phyloP scores from a whole-genome alignment of 768 basidiomycete species.

The Termitomyces bulborhizus region DNA sequence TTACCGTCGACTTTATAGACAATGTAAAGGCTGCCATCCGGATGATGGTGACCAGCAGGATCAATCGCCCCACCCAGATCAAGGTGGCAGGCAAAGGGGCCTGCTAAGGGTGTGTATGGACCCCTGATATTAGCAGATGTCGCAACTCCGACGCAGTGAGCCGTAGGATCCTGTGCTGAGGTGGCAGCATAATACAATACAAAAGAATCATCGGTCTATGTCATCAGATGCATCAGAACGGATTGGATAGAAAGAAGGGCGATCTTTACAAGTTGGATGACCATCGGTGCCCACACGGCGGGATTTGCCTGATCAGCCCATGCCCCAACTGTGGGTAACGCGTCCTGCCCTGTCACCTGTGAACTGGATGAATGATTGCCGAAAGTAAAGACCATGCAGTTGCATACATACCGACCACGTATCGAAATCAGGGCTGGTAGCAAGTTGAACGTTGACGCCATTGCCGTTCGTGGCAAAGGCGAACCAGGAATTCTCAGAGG shows the following conservation, averaged over 20 bases:
- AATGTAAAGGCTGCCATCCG: conserved; percentile 12
- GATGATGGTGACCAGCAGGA: conserved; percentile 10
- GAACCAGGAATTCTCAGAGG: conserved; percentile 10
- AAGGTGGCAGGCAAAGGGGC: conserved; percentile 10
- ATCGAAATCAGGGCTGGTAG: conserved; percentile 8
- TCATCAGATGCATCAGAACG: not conserved
- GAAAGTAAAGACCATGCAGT: not conserved
- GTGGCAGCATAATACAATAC: conserved; percentile 12
- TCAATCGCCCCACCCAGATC: conserved; percentile 11
- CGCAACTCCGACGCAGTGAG: conserved; percentile 12
- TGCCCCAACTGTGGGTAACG: conserved; percentile 9
- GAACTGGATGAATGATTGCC: not conserved
- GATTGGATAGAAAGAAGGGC: not conserved
- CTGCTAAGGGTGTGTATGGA: conserved; percentile 2
- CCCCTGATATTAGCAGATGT: conserved; percentile 7
- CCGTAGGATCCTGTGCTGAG: conserved; percentile 5
- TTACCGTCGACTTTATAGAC: conserved; percentile 13
- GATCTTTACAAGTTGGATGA: conserved; percentile 6
- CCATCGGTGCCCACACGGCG: conserved; percentile 13
- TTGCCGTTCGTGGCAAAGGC: conserved; percentile 10
- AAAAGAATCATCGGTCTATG: conserved; percentile 7
- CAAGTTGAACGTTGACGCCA: conserved; percentile 9
- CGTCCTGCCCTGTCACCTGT: conserved; percentile 6
- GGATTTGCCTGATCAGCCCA: conserved; percentile 9
- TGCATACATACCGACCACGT: conserved; percentile 4